Conservation (phyloP, 2,329 filamentous ascomycete species). For the Amylocarpus encephaloides region DNA sequence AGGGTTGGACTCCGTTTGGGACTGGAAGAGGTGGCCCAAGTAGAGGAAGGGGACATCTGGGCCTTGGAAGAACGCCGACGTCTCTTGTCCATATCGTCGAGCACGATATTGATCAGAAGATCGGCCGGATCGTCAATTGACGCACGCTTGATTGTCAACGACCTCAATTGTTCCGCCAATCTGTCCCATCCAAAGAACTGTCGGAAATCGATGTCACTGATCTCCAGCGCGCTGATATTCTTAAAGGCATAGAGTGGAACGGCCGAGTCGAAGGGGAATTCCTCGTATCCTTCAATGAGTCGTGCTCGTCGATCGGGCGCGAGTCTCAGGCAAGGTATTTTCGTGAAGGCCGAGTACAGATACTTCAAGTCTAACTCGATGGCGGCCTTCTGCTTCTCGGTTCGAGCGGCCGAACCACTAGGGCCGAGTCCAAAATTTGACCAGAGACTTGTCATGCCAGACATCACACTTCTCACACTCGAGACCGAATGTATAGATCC, state of each 20-base stretch:
- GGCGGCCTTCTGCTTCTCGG: slow-evolving; percentile 82
- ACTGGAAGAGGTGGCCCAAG: slow-evolving; percentile 54
- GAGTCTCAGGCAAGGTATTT: slow-evolving; percentile 85
- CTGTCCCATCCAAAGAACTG: slow-evolving; percentile 98
- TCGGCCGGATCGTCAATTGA: slow-evolving; percentile 86
- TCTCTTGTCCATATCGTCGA: slow-evolving; percentile 94
- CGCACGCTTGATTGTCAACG: slow-evolving; percentile 80
- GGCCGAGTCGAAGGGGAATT: slow-evolving; percentile 96
- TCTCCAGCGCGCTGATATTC: slow-evolving; percentile 87
- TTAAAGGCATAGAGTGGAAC: slow-evolving; percentile 97
- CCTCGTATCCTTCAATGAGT: slow-evolving; percentile 87
- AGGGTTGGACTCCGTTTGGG: slow-evolving; percentile 57
- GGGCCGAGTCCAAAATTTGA: slow-evolving; percentile 77
- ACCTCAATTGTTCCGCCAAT: slow-evolving; percentile 83
- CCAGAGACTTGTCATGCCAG: slow-evolving; percentile 91
- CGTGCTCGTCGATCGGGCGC: slow-evolving; percentile 90
- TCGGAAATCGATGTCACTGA: slow-evolving; percentile 91
- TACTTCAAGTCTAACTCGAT: slow-evolving; percentile 87
- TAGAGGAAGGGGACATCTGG: slow-evolving; percentile 70
- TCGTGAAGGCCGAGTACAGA: slow-evolving; percentile 95
- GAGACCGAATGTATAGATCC: slow-evolving; percentile 94
- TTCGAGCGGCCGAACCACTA: slow-evolving; percentile 72
- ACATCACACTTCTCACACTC: slow-evolving; percentile 95
- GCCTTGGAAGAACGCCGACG: slow-evolving; percentile 81
- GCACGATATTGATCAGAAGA: slow-evolving; percentile 82